Evolutionary conservation across 805 yeast genomes (phyloP).

Genomic region (Ogataea siamensis): DNA sequence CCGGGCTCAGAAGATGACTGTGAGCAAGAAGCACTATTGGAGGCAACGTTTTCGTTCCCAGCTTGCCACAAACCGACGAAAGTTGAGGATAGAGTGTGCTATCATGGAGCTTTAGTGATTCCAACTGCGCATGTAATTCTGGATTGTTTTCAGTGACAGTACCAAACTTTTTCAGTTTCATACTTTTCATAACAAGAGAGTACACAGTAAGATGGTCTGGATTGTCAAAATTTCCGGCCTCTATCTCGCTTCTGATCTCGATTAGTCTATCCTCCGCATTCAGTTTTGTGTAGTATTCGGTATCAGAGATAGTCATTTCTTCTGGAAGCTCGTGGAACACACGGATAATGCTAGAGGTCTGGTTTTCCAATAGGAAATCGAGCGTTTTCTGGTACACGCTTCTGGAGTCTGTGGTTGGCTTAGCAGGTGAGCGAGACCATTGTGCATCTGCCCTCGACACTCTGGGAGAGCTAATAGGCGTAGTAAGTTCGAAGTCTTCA

Average conservation of each 20-base stretch:
- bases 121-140: constrained; percentile 2
- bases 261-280: constrained; percentile 21
- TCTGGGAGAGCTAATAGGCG: constrained; percentile 11
- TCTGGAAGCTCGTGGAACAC: constrained; percentile 13
- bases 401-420: constrained; percentile 1
- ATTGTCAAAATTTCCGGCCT: constrained; percentile 18
- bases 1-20: constrained; percentile 12
- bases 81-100: constrained; percentile 1
- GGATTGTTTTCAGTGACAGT: constrained; percentile 4
- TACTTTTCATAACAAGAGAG: constrained; percentile 17
- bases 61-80: constrained; percentile 5
- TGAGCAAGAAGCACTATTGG: constrained; percentile 8
- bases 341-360: constrained; percentile 18
- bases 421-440: neutral
- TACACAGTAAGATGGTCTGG: constrained; percentile 21
- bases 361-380: constrained; percentile 12
- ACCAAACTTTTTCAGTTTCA: constrained; percentile 13
- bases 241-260: constrained; percentile 26
- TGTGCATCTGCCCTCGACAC: neutral
- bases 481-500: constrained; percentile 17
- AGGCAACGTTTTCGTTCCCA: constrained; percentile 2
- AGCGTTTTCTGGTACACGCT: constrained; percentile 6
- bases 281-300: constrained; percentile 20
- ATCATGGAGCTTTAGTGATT: constrained; percentile 1
- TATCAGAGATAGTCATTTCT: constrained; percentile 16